phyloP scores from a whole-genome alignment of 2,329 filamentous ascomycete genomes.

The Exophiala phaeomuriformis region DNA sequence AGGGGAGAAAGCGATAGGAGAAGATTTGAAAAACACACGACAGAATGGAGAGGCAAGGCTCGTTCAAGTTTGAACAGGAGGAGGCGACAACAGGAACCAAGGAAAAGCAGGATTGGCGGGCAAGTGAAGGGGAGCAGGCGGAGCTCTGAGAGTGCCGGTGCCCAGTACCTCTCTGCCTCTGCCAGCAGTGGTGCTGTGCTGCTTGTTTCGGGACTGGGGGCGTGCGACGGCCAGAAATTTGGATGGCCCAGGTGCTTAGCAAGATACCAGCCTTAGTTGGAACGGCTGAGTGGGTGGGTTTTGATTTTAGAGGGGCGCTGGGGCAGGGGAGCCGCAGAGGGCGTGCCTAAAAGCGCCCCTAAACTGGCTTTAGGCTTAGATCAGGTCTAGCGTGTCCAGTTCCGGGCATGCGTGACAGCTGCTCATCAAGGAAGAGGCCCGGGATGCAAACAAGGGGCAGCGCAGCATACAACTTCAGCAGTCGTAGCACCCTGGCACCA shows the following conservation, averaged over 20 bases:
- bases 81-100: slow-evolving; percentile 13
- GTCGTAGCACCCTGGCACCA: no score
- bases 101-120: slow-evolving; percentile 16
- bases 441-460: slow-evolving; percentile 13
- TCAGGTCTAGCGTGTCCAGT: slow-evolving; percentile 8
- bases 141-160: background rate
- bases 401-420: background rate
- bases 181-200: slow-evolving; percentile 7
- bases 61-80: slow-evolving; percentile 6
- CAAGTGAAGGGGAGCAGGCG: background rate
- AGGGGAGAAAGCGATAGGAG: slow-evolving; percentile 14
- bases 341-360: background rate
- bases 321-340: background rate
- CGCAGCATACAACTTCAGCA: background rate
- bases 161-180: no score
- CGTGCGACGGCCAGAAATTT: slow-evolving; percentile 15
- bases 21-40: slow-evolving; percentile 22
- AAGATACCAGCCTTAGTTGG: background rate
- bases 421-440: background rate
- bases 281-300: slow-evolving; percentile 3
- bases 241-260: slow-evolving; percentile 8
- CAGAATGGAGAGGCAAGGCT: slow-evolving; percentile 24
- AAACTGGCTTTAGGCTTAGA: background rate
- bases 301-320: slow-evolving; percentile 8
- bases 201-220: slow-evolving; percentile 23